Evolutionary conservation across 371 early-diverging fungal species (phyloP), one percentile per base, ranked within the genome.

Genomic region (Aphelidium insulamus): DNA sequence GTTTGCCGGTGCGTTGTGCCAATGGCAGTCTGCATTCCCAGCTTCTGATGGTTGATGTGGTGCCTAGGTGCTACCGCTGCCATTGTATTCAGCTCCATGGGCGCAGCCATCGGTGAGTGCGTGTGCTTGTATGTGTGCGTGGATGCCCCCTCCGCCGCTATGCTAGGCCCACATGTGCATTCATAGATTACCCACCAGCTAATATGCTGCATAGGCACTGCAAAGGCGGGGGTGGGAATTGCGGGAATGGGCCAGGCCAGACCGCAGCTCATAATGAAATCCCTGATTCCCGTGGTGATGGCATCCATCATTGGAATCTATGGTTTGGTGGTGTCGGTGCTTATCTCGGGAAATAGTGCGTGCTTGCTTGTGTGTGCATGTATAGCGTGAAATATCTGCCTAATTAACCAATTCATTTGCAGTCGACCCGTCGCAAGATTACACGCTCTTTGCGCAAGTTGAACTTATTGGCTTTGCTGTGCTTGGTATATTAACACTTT

Each of bases 251-350:
- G 94, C 55, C 80, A 85, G 23, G 75, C 92, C 59, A 70, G 81
- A 27, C 97, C 97, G 38, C 79, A 85, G 38, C 64, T 88, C 33
- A 74, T 91, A 40, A 72, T 91, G 73, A 90, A 81, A 58, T 58
- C 54, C 55, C 63, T 83, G 23, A 70, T 92, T 33, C 94, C 94
- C 11, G 82, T 91, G 29, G 81, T 95, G 52, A 92, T 95, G 95
- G 86, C 90, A 49, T 94, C 94, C 75, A 92, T 95, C 51, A 71
- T 95, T 54, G 88, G 76, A 42, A 80, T 95, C 42, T 95, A 95
- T 60, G 97, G 97, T 39, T 68, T 95, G 21, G 92, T 92, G 10
- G 83, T 88, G 28, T 57, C 81, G 24, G 94, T 90, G 30, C 65
- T 95, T 39, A 68, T 95, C 32, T 69, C 83, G 28, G 77, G 81